Evolutionary conservation across 805 yeast genomes (phyloP), one percentile per base, ranked within the genome.

Genomic region (Brettanomyces bruxellensis): DNA sequence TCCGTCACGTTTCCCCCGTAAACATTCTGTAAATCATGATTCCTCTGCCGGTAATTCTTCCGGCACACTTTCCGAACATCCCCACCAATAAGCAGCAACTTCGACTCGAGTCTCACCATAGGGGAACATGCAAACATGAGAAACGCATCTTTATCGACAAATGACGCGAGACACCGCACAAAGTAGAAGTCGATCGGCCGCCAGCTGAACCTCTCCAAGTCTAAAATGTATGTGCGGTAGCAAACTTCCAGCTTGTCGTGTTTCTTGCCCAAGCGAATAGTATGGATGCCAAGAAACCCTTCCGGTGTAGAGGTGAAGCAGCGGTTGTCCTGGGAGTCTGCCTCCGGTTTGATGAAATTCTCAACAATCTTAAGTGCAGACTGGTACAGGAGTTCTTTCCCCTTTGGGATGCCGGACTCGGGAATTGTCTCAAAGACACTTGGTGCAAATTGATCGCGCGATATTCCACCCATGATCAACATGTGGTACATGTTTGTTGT

Each of bases 401-500:
- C 32, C 32, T 7, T 9, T 6, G 32, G 32, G 32, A 28, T 9
- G 32, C 9, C 32, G 11, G 32, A 7, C 32, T 28, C 32, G 38
- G 38, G 38, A n/a, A 8, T 6, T 7, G 7, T 35, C 25, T 38
- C 14, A 13, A 14, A 12, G 28, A 11, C 14, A 2, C 11, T 24
- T 5, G 41, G 9, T 5, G 2, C 43, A 3, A 40, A 13, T 14
- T 14, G 23, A 13, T 9, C 11, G 3, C 34, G 43, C 22, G 43
- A 13, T 9, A 14, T 28, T 34, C 66, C 66, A 18, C 64, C 64
- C 22, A 58, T 11, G 11, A 60, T 45, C 47, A 55, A 48, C 34
- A 61, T 12, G 8, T 57, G 48, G 5, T 48, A 46, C 5, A 53
- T 56, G 37, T 56, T 54, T 5, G 49, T 11, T 1, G 47, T 42